Conservation (phyloP, 176 grass and related monocot species). For the Rhynchospora breviuscula region DNA sequence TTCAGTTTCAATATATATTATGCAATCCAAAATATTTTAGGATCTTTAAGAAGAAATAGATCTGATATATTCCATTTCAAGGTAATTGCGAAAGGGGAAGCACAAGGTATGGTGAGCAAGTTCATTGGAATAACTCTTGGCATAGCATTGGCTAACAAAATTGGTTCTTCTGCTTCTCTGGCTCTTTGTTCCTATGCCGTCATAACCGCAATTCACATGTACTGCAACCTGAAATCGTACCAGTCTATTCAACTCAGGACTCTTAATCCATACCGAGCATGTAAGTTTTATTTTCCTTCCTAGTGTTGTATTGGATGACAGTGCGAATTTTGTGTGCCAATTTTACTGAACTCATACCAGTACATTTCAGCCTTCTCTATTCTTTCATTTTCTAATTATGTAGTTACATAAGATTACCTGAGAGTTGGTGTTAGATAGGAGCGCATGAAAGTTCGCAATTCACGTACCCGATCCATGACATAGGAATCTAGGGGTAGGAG, state of each 20-base stretch:
- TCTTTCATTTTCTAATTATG: background rate
- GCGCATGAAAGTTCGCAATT: too few species aligned
- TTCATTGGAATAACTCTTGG: slow-evolving; percentile 85
- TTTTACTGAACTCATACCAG: background rate
- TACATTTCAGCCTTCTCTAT: background rate
- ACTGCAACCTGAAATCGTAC: slow-evolving; percentile 94
- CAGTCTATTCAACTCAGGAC: slow-evolving; percentile 94
- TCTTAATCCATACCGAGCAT: slow-evolving; percentile 88
- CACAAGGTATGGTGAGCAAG: slow-evolving; percentile 99
- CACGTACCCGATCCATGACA: too few species aligned
- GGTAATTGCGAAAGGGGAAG: slow-evolving; percentile 99
- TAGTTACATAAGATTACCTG: background rate
- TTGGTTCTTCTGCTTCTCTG: slow-evolving; percentile 76
- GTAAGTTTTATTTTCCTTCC: slow-evolving; percentile 44
- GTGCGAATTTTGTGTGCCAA: background rate
- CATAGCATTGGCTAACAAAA: slow-evolving; percentile 67
- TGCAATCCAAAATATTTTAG: background rate
- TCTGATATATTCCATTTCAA: slow-evolving; percentile 31
- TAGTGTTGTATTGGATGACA: slow-evolving; percentile 1
- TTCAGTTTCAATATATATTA: slow-evolving; percentile 1
- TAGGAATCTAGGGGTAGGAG: too few species aligned
- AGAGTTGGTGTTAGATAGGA: background rate
- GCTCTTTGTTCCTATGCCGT: slow-evolving; percentile 81
- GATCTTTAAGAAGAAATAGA: background rate
- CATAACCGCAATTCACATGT: slow-evolving; percentile 88